A percentile compares a stretch with the other conserved stretches of the same genome.
Evolutionary conservation across 768 basidiomycete species (phyloP).

Genomic region (Suillus subluteus): DNA sequence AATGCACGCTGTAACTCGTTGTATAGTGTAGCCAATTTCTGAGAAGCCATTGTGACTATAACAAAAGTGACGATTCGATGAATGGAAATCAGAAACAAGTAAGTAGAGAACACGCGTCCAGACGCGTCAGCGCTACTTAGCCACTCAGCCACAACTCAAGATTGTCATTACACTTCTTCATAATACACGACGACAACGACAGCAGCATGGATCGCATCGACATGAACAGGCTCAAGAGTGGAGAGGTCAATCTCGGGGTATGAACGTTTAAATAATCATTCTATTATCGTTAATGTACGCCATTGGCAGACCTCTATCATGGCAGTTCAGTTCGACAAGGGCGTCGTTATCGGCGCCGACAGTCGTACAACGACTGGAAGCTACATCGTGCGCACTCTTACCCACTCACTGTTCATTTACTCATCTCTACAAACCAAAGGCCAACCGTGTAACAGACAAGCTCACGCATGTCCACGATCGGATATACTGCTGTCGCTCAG

Average conservation of each 20-base stretch:
- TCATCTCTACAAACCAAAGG: conserved; percentile 48
- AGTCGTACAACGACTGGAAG: conserved; percentile 95
- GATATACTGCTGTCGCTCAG: conserved; percentile 98
- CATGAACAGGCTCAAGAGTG: conserved; percentile 85
- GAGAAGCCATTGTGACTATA: conserved; percentile 46
- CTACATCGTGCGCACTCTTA: conserved; percentile 74
- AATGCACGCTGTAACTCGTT: conserved; percentile 71
- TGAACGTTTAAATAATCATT: conserved; percentile 36
- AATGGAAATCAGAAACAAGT: conserved; percentile 2
- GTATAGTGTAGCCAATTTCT: conserved; percentile 63
- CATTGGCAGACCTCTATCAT: conserved; percentile 89
- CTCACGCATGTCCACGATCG: conserved; percentile 95
- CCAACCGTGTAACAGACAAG: conserved; percentile 99
- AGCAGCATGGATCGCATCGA: conserved; percentile 69
- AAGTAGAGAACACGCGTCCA: conserved; percentile 36
- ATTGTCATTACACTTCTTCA: conserved; percentile 19
- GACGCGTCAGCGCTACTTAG: conserved; percentile 55
- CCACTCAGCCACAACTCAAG: conserved; percentile 25
- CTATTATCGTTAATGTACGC: background rate
- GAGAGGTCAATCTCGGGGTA: conserved; percentile 97
- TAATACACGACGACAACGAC: conserved; percentile 10
- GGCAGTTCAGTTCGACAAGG: conserved; percentile 95
- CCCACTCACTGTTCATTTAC: background rate
- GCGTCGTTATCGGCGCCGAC: conserved; percentile 97
- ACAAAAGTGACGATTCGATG: background rate